Base-by-base conservation (phyloP, 2,329 filamentous ascomycete genomes). In the Juglanconis sp. region DNA sequence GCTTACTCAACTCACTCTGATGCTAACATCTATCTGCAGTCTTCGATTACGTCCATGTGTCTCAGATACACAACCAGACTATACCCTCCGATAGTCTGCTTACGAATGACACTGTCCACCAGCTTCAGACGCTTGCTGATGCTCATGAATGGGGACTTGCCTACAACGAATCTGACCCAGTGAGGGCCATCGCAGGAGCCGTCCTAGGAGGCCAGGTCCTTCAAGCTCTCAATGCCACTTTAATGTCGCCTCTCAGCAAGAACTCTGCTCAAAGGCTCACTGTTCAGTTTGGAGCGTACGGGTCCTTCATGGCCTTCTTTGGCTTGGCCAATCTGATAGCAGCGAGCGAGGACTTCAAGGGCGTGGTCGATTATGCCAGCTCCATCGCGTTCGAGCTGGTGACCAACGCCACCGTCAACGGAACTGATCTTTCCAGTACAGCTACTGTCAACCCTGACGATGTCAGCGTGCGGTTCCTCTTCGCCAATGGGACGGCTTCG, bases 341-440 rank as follows among this genome's bases (percentile, higher is more conserved):
- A 11, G 80, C 76, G 2, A 83, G 80, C 61, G 66, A 75, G 1
- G 77, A 90, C 71, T 96, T 96, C 77, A 86, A 77, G 61, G 90
- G 90, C 57, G 78, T 96, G 11, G 86, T 88, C n/a, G 88, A 92
- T 76, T 96, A 96, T 69, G 92, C 92, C 5, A 89, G 87, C 3
- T 86, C 86, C 65, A 91, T 96, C 84, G 81, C 81, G 5, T 93
- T 96, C 71, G 93, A 96, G 78, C 77, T 88, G 30, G 78, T 87
- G 57, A 84, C 84, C 57, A 79, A 79, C 65, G 74, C 82, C 81
- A 76, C 77, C 3, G 79, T 74, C 11, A 56, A 52, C 11, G 58
- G 61, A 0, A 56, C 57, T 32, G 58, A 68, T 52, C 66, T 69
- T 70, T 83, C 86, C 10, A 64, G 67, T 60, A 46, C 53, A 36